Conservation (phyloP, 768 basidiomycete genomes). For the Mycena vitilis region DNA sequence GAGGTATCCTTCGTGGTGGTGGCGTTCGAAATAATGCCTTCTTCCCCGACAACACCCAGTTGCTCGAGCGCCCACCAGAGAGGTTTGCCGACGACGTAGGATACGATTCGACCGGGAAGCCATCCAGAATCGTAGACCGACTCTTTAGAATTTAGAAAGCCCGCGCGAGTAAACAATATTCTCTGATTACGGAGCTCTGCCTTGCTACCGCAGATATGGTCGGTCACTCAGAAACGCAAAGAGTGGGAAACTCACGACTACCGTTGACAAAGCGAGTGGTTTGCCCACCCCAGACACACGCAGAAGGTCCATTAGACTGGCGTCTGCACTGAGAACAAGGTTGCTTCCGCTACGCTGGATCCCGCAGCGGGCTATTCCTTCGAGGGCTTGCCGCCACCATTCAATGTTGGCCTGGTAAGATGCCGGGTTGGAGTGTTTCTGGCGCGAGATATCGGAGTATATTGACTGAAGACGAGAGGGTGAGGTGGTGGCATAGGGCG, state of each 20-base stretch:
- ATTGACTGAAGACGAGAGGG: conserved; percentile 76
- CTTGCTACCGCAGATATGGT: conserved; percentile 66
- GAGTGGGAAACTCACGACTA: conserved; percentile 69
- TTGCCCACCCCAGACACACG: conserved; percentile 79
- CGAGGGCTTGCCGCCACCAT: conserved; percentile 87
- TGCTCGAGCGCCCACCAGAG: conserved; percentile 91
- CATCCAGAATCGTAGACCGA: conserved; percentile 79
- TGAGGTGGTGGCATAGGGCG: conserved; percentile 62
- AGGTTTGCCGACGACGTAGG: conserved; percentile 80
- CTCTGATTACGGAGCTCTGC: conserved; percentile 66
- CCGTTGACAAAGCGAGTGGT: conserved; percentile 76
- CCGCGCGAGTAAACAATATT: conserved; percentile 58
- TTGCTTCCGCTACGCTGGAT: conserved; percentile 62
- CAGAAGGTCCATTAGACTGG: conserved; percentile 67
- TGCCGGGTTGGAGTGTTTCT: conserved; percentile 86
- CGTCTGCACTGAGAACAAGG: conserved; percentile 69
- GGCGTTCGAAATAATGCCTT: conserved; percentile 49
- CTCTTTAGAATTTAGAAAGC: conserved; percentile 65
- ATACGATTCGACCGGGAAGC: conserved; percentile 75
- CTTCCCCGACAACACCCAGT: conserved; percentile 77
- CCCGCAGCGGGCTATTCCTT: conserved; percentile 68
- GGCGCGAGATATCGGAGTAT: conserved; percentile 88
- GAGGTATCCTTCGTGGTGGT: conserved; percentile 53
- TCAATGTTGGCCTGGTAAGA: conserved; percentile 84
- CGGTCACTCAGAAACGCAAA: conserved; percentile 36